Base-by-base conservation (phyloP, 2,329 filamentous ascomycete genomes). In the Aureobasidium sp. region DNA sequence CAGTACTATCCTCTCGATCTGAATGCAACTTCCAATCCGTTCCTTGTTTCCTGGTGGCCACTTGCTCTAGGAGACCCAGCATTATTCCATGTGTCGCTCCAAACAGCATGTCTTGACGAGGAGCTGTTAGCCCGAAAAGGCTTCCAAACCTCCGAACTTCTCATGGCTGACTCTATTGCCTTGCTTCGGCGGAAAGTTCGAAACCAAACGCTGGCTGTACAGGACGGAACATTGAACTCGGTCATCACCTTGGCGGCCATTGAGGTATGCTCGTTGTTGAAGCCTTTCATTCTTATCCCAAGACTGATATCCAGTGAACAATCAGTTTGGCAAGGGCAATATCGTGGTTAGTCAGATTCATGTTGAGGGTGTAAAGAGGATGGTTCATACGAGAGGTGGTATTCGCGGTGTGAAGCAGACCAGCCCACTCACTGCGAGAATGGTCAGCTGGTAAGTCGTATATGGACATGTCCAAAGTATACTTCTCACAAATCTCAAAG, bases 1-100 rank as follows among this genome's bases (percentile, higher is more conserved):
- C 43, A 59, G 25, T 59, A 59, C 55, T 59, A 59, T 23, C 55
- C 55, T 50, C 45, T 59, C 2, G 55, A 59, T n/a, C 10, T 50
- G 45, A 33, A 50, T 23, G 15, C 33, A 40, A 29, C 7, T 11
- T 50, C 55, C 1, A 59, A 59, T 42, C 55, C 55, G 0, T 59
- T 59, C 7, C 45, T 59, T 4, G 33, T 50, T 2, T 59, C 55
- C 4, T 59, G 55, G 55, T 59, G 55, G 55, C 55, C 54, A n/a
- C 45, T 59, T 19, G 55, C 55, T 31, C 13, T 47, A 31, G 33
- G 55, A 6, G 55, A 59, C 10, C 43, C 55, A 19, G 43, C 55
- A n/a, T 31, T 59, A 25, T 59, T 59, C n/a, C 55, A 59, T 17
- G 55, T 59, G 1, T 59, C 55, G 17, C 43, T 59, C 0, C 55